Percentiles rank a stretch among this genome's conserved stretches.
Evolutionary conservation across 345 rosid genomes (phyloP).

Genomic region (Gossypium stocksii): DNA sequence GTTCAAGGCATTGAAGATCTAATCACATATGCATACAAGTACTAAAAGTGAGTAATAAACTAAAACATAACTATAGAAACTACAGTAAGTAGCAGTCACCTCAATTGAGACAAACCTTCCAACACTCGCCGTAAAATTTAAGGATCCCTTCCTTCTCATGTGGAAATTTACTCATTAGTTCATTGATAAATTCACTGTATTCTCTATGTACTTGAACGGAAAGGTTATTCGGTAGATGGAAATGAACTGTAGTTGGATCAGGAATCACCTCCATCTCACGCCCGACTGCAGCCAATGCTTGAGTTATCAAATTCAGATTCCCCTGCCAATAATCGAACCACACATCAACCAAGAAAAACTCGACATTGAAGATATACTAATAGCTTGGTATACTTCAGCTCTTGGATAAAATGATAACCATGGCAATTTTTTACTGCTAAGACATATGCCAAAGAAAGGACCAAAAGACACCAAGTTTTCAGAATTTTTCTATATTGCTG

Average conservation of each 20-base stretch:
- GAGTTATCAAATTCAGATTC: conserved; percentile 85
- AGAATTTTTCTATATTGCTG: neutral
- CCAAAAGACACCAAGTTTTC: neutral
- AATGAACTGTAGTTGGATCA: conserved; percentile 93
- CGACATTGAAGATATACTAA: no score
- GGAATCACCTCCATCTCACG: conserved; percentile 88
- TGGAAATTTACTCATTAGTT: conserved; percentile 67
- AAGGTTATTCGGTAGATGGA: conserved; percentile 75
- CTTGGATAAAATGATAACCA: no score
- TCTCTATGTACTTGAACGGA: conserved; percentile 76
- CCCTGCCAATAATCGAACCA: conserved; percentile 51
- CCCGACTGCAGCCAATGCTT: conserved; percentile 82
- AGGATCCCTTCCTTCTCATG: conserved; percentile 85
- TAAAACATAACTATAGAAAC: conserved; percentile 8
- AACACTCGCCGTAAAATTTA: conserved; percentile 74
- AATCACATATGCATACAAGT: conserved; percentile 16
- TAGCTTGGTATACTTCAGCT: no score
- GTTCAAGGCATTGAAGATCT: conserved; percentile 89
- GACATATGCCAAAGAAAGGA: no score
- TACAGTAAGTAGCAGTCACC: conserved; percentile 18
- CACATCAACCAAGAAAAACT: neutral
- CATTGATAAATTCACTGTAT: conserved; percentile 56
- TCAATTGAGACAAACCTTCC: conserved; percentile 64
- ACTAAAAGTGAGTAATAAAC: conserved; percentile 16
- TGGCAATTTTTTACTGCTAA: neutral